Base-by-base conservation (phyloP, 202 grass and related monocot species). In the Dendrocalamus latiflorus region DNA sequence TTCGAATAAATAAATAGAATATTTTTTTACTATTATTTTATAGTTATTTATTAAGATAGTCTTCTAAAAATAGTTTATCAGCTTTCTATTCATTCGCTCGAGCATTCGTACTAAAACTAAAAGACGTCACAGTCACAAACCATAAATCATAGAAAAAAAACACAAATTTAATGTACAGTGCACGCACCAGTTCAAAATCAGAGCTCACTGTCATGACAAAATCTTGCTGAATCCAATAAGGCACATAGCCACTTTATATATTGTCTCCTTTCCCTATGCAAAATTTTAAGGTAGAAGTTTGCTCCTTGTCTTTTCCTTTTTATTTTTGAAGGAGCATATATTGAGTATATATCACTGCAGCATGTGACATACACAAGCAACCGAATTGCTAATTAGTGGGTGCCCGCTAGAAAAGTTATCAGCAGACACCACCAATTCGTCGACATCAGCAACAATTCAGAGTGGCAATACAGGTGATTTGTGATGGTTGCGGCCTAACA, bases 151-250 rank as follows among this genome's bases (percentile, higher is more conserved):
- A 36, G 34, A 6, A 36, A 36, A 36, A 36, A 36, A 34, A 34
- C 2, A 33, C 5, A 36, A 36, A 5, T 42, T 16, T 61, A 49
- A 36, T 54, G 14, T 12, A 41, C 20, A 62, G 42, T 18, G 16
- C 37, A 81, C 38, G 51, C 65, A 45, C 49, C 45, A 36, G 36
- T 39, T 7, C 53, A 45, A 22, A 45, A 24, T 14, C 72, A 45
- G 55, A 45, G 38, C 76, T 39, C 21, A 37, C 39, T 21, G 39
- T 67, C 80, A 53, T n/a, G 68, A 74, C 68, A 82, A 72, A 82
- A 73, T 64, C 30, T 62, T 82, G 30, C 57, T 83, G 69, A 83
- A 83, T 53, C 80, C 80, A 60, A 73, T 13, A 12, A 73, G 54
- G 18, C 36, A 43, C 8, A 34, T 47, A 14, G 24, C 28, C 20